phyloP scores from a whole-genome alignment of 768 basidiomycete species.

The Tremella fuciformis region DNA sequence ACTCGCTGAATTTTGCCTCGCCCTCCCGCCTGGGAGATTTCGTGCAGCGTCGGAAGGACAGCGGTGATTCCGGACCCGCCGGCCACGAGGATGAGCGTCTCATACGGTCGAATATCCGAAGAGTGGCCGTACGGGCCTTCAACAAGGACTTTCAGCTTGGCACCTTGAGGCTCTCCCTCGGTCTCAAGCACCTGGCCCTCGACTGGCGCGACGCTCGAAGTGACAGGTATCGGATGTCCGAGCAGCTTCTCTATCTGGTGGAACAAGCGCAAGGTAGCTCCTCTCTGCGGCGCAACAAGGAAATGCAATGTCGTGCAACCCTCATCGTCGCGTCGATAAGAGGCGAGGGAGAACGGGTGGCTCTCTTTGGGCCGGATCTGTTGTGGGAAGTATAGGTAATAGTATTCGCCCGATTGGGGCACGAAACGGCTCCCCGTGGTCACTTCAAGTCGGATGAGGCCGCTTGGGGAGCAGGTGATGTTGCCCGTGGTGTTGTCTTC shows the following conservation, averaged over 20 bases:
- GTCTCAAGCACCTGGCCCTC: conserved; percentile 1
- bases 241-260: conserved; percentile 4
- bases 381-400: conserved; percentile 27
- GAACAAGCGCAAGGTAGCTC: conserved; percentile 21
- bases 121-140: conserved; percentile 35
- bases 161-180: not conserved
- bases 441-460: conserved; percentile 19
- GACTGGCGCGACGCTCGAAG: too few relatives aligned
- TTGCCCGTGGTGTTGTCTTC: conserved; percentile 13
- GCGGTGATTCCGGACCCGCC: conserved; percentile 30
- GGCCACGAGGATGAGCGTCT: conserved; percentile 23
- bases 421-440: conserved; percentile 11
- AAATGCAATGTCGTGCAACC: conserved; percentile 13
- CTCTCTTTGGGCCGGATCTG: conserved; percentile 30
- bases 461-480: not conserved
- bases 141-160: conserved; percentile 16
- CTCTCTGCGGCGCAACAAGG: conserved; percentile 18
- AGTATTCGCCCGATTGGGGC: conserved; percentile 30
- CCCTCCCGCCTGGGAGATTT: not conserved
- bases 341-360: conserved; percentile 37
- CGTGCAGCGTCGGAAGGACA: conserved; percentile 20
- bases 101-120: conserved; percentile 17
- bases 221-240: too few relatives aligned
- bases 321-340: conserved; percentile 13
- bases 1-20: conserved; percentile 2